Percentiles rank a stretch among this genome's conserved stretches.
Evolutionary conservation across 139 green algal genomes (phyloP).

Genomic region (Penium margaritaceum): DNA sequence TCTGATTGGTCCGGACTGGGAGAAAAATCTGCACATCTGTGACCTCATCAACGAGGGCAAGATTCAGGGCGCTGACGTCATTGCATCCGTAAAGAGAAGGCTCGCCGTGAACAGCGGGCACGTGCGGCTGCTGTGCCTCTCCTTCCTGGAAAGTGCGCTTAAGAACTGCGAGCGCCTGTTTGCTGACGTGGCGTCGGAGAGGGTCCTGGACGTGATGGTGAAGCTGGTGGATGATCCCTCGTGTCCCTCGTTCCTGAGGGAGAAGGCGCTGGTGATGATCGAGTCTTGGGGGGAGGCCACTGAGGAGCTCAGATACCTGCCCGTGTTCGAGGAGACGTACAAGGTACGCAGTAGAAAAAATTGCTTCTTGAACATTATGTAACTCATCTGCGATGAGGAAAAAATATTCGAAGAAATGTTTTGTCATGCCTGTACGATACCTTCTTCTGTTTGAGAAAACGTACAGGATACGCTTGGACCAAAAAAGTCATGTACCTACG

Average conservation of each 20-base stretch:
- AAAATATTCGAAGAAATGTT: too few relatives aligned
- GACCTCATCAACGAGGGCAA: conserved; percentile 16
- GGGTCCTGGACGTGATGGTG: conserved; percentile 40
- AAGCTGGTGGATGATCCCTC: not conserved
- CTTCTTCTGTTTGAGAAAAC: too few relatives aligned
- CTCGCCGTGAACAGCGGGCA: not conserved
- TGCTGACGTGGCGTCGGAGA: conserved; percentile 25
- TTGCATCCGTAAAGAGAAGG: conserved; percentile 20
- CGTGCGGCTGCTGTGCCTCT: conserved; percentile 18
- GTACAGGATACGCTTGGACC: too few relatives aligned
- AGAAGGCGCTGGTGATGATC: conserved; percentile 31
- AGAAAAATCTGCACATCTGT: conserved; percentile 12
- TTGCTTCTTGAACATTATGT: too few relatives aligned
- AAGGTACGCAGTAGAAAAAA: too few relatives aligned
- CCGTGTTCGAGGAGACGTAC: conserved; percentile 37
- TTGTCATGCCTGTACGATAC: too few relatives aligned
- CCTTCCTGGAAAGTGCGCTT: conserved; percentile 13
- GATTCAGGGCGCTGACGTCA: not conserved
- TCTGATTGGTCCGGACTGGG: conserved; percentile 18
- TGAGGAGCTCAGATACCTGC: conserved; percentile 29
- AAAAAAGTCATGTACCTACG: too few relatives aligned
- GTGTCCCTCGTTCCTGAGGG: not conserved
- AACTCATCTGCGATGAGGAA: too few relatives aligned
- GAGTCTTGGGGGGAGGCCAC: conserved; percentile 35
- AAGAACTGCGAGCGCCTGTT: conserved; percentile 39